Evolutionary conservation across 306 rosid species (phyloP), one percentile per base, ranked within the genome.

Genomic region (Castanea mollissima): DNA sequence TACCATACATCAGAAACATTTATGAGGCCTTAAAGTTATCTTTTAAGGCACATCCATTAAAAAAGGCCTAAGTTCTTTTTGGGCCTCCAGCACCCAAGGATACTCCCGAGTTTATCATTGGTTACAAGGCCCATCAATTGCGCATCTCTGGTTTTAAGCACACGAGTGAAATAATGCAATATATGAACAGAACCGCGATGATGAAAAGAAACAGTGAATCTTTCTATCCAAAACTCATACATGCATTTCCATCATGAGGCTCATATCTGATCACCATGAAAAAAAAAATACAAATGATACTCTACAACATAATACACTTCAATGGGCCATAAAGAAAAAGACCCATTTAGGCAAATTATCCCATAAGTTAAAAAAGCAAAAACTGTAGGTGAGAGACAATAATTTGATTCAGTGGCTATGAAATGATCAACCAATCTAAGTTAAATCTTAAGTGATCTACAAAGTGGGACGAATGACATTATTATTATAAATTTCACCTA

Each of bases 401-500:
- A 67, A 67, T 67, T 9, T 35, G 72, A n/a, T 67, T 35, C 25
- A 67, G 72, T 19, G 72, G 25, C 51, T 49, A 67, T 8, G 46
- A 41, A 41, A 41, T 67, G 72, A 67, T 68, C 52, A 68, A 19
- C 52, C 52, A 68, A 68, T 67, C 52, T 8, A 18, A 32, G 27
- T 5, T 63, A 54, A 20, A 46, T 38, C 49, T 19, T 19, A 49
- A 49, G 54, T 49, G 54, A 49, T 49, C 54, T 10, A 56, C 15
- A 13, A 72, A 72, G 70, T 67, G 63, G 60, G 60, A 73, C 18
- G 5, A 78, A 25, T 49, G 58, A 77, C 38, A 68, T 31, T 21
- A 75, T 44, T 41, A 41, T 41, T 41, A 41, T 41, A 41, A 70
- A 83, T 69, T 59, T 70, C 54, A 34, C 62, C 27, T 38, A 76